phyloP scores from a whole-genome alignment of 345 rosid genomes.

The Eucalyptus pauciflora region DNA sequence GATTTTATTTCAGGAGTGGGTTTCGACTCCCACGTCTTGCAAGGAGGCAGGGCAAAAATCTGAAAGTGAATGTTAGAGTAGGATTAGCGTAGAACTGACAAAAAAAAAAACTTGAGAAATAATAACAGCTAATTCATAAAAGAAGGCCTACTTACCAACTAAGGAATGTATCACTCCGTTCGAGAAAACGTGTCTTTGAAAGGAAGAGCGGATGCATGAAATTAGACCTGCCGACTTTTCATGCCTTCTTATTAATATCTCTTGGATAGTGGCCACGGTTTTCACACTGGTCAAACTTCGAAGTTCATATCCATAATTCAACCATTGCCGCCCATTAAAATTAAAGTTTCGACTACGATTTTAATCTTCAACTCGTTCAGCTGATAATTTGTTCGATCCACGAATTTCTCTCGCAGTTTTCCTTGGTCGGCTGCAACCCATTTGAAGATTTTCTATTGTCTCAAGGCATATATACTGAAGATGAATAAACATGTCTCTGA shows the following conservation, averaged over 20 bases:
- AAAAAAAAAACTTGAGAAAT: neutral
- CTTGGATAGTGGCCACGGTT: neutral
- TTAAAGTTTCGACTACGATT: neutral
- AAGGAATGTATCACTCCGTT: neutral
- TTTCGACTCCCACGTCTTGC: too few relatives aligned
- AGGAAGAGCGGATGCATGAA: neutral
- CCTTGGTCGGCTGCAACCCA: neutral
- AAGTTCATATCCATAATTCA: neutral
- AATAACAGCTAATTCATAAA: neutral
- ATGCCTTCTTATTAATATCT: neutral
- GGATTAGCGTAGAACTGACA: too few relatives aligned
- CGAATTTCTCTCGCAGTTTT: neutral
- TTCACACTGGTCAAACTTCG: neutral
- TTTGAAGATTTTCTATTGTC: neutral
- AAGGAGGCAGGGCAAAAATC: too few relatives aligned
- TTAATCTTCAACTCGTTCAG: neutral
- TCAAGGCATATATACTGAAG: neutral
- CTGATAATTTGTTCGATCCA: neutral
- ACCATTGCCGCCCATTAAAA: neutral
- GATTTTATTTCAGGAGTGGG: too few relatives aligned
- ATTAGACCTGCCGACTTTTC: neutral
- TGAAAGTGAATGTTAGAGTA: too few relatives aligned
- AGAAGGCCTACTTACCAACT: neutral
- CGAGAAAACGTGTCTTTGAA: neutral
- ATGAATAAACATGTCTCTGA: neutral